Base-by-base conservation (phyloP, 1,284 basidiomycete species). In the Leucoagaricus sp. region DNA sequence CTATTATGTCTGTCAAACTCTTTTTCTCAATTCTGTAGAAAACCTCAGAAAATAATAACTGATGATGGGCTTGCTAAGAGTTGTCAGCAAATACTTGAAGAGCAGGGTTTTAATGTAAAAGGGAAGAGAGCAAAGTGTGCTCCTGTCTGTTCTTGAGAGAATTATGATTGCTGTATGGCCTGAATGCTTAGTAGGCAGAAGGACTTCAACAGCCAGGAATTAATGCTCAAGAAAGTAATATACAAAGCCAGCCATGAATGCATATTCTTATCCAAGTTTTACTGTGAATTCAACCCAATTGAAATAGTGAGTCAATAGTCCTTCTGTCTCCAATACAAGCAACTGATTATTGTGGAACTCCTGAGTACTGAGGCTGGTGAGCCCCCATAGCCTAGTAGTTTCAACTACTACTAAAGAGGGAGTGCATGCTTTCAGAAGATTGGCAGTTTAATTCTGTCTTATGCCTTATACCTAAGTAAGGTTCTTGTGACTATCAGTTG, bases 1-100 rank as follows among this genome's bases (percentile, higher is more conserved):
- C 70, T 4, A 58, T 70, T 8, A 73, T 75, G 60, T 72, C 69
- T 58, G 9, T 59, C 63, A 10, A 74, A 74, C 57, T 68, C 68
- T 12, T 10, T 36, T 40, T 25, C 53, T 1, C 33, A 58, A 26
- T 54, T 59, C 19, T 57, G 62, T 13, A 69, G 69, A 9, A 60
- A 64, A 31, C n/a, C 51, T 1, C 72, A 74, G 54, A 66, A 59
- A 49, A 74, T 75, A 72, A 71, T 62, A 15, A 55, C 53, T 3
- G 17, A 58, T 15, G 40, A 63, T 57, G 68, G 71, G 2, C 7
- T 62, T 46, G 63, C 59, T 25, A 75, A 75, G 57, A 74, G 74
- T 0, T 53, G 76, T 13, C 45, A 72, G 49, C 36, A 46, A 21
- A 64, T 69, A 28, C 67, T 77, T 17, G 57, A 68, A 45, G 72